These are phyloP conservation scores for Diaporthe citrichinensis DNA, from an alignment of 2,329 filamentous ascomycete genomes.

Conservation along the genomic window DNA sequence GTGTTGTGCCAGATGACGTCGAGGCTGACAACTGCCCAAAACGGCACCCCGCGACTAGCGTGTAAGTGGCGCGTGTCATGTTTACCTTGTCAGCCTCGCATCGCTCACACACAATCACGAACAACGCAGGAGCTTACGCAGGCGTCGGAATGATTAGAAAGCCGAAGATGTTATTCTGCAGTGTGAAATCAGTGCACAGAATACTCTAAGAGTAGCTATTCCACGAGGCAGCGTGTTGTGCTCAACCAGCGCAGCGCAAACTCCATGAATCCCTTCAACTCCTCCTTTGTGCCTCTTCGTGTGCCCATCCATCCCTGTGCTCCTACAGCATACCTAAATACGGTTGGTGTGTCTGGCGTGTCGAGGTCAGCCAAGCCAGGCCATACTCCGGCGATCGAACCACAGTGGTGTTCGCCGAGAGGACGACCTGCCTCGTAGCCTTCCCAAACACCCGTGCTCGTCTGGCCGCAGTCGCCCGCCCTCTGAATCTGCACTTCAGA, in stretches of 20 bases:
- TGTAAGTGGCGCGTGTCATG: not conserved
- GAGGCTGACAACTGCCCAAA: conserved; percentile 32
- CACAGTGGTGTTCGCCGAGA: not conserved
- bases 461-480: not conserved
- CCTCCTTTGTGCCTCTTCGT: not conserved
- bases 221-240: too few relatives aligned
- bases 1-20: not conserved
- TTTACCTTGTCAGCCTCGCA: conserved; percentile 5
- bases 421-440: not conserved
- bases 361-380: not conserved
- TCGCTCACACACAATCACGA: not conserved
- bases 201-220: not conserved
- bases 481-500: not conserved
- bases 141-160: not conserved
- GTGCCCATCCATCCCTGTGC: not conserved
- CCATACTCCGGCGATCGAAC: not conserved
- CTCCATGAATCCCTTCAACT: too few relatives aligned
- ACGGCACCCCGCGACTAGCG: not conserved
- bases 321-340: not conserved
- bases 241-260: not conserved
- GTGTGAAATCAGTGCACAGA: too few relatives aligned
- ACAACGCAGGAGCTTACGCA: not conserved
- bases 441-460: not conserved
- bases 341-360: too few relatives aligned
- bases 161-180: fast-evolving